Conservation (phyloP, 2,329 filamentous ascomycete genomes). For the Neonectria neomacrospora region DNA sequence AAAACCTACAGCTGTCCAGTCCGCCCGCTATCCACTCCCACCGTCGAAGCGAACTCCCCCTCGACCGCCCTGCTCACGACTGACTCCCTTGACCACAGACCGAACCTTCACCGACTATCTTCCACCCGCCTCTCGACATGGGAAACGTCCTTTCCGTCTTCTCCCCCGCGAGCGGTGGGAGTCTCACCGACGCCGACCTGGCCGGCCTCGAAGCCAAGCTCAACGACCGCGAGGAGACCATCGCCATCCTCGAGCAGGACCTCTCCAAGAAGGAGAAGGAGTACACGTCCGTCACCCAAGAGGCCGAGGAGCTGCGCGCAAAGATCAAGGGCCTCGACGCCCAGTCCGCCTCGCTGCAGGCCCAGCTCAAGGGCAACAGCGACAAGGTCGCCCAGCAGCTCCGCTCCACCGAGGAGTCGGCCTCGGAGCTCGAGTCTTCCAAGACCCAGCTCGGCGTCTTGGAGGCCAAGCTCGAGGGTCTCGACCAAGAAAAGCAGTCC, state of each 20-base stretch:
- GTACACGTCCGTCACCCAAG: slow-evolving; percentile 47
- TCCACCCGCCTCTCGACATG: slow-evolving; percentile 45
- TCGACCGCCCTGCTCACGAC: background rate
- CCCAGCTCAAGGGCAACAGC: slow-evolving; percentile 48
- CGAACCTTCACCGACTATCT: slow-evolving; percentile 12
- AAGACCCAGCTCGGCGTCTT: slow-evolving; percentile 37
- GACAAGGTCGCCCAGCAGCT: slow-evolving; percentile 40
- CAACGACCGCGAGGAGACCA: slow-evolving; percentile 52
- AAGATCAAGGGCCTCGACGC: slow-evolving; percentile 52
- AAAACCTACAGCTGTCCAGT: background rate
- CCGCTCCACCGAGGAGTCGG: slow-evolving; percentile 42
- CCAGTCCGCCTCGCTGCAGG: slow-evolving; percentile 47
- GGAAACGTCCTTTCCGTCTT: slow-evolving; percentile 56
- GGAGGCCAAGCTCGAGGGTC: slow-evolving; percentile 42
- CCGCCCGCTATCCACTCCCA: background rate
- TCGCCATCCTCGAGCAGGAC: slow-evolving; percentile 48
- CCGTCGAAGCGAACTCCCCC: background rate
- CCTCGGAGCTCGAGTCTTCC: slow-evolving; percentile 41
- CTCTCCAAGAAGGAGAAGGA: slow-evolving; percentile 54
- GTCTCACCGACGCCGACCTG: slow-evolving; percentile 45
- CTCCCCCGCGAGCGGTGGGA: slow-evolving; percentile 48
- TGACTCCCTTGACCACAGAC: background rate
- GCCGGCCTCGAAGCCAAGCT: slow-evolving; percentile 52
- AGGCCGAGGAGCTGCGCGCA: slow-evolving; percentile 52
- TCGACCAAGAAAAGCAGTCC: slow-evolving; percentile 46